Evolutionary conservation across 495 filamentous ascomycete genomes (phyloP).

Genomic region (Pseudoneurospora amorphoporcata): DNA sequence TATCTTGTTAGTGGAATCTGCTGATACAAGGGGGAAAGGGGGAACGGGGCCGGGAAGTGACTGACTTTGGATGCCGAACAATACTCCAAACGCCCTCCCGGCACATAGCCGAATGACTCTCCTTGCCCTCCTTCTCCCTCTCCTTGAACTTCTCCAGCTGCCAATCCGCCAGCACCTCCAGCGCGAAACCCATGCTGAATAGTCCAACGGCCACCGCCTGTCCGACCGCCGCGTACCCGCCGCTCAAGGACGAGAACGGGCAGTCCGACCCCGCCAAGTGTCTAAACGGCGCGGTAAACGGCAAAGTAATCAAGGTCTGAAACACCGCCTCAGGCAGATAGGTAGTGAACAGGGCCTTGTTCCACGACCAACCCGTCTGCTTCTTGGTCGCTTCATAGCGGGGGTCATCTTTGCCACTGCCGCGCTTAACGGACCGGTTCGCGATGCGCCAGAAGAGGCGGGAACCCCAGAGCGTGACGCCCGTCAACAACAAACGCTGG

Average conservation of each 20-base stretch:
- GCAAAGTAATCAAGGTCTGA: conserved; percentile 43
- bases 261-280: conserved; percentile 14
- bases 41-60: too few species aligned
- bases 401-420: conserved; percentile 38
- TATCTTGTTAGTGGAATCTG: conserved; percentile 4
- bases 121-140: conserved; percentile 8
- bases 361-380: conserved; percentile 40
- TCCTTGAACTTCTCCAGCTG: conserved; percentile 37
- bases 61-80: conserved; percentile 52
- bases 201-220: conserved; percentile 42
- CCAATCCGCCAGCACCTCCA: conserved; percentile 45
- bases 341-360: conserved; percentile 33
- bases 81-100: conserved; percentile 49
- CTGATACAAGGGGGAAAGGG: too few species aligned
- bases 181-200: conserved; percentile 42
- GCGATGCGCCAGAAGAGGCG: conserved; percentile 44
- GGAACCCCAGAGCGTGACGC: conserved; percentile 45
- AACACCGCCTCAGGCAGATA: conserved; percentile 44
- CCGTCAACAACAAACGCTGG: conserved; percentile 40
- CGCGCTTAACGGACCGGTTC: conserved; percentile 28
- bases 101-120: conserved; percentile 23
- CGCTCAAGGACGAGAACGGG: background rate
- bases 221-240: conserved; percentile 10
- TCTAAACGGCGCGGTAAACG: conserved; percentile 44
- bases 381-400: conserved; percentile 41